phyloP scores from a whole-genome alignment of 116 monocot species.

The Papilionanthe hybrid region DNA sequence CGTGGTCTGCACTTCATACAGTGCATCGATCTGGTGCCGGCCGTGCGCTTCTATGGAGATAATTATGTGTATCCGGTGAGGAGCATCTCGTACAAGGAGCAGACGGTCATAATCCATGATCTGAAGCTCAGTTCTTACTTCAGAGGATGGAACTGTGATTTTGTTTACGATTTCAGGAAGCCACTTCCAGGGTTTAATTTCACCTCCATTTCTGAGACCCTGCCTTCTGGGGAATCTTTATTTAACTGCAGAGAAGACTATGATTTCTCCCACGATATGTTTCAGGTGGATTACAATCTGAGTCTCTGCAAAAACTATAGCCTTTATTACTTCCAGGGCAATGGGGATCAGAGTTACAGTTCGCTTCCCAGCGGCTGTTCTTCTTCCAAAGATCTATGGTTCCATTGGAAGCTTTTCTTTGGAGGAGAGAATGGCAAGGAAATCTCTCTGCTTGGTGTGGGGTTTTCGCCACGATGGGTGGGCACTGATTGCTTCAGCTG shows the following conservation, averaged over 20 bases:
- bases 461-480: slow-evolving; percentile 7
- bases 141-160: slow-evolving; percentile 9
- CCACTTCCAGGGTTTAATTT: slow-evolving; percentile 9
- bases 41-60: slow-evolving; percentile 4
- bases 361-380: neutral
- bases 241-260: slow-evolving; percentile 5
- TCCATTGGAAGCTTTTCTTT: slow-evolving; percentile 13
- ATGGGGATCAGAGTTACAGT: neutral
- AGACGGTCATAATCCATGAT: slow-evolving; percentile 9
- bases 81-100: slow-evolving; percentile 8
- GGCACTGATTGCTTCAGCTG: slow-evolving; percentile 11
- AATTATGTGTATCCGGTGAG: slow-evolving; percentile 5
- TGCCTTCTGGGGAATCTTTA: neutral
- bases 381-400: slow-evolving; percentile 5
- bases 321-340: slow-evolving; percentile 4
- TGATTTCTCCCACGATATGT: slow-evolving; percentile 9
- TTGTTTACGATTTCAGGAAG: slow-evolving; percentile 1
- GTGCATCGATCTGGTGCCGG: slow-evolving; percentile 13
- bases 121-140: slow-evolving; percentile 15
- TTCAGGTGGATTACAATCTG: neutral
- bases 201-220: neutral
- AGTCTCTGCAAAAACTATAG: slow-evolving; percentile 6
- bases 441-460: slow-evolving; percentile 1
- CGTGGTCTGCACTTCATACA: neutral
- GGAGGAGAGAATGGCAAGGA: neutral